phyloP scores from a whole-genome alignment of 352 stramenopile genomes.

The Pythium scleroteichum region DNA sequence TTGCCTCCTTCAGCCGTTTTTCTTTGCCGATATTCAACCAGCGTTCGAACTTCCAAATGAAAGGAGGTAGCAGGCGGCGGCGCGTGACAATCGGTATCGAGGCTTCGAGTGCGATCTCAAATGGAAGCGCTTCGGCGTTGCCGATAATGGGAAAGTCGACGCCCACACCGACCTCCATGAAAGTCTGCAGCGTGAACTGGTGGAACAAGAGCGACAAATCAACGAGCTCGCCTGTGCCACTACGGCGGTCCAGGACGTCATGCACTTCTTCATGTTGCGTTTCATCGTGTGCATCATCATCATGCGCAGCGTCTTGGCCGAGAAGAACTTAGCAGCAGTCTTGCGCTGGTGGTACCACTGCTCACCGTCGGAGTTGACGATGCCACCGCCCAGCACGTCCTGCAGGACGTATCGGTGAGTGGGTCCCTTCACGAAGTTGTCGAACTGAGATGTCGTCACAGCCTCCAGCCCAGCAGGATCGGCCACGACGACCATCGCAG shows the following conservation, averaged over 20 bases:
- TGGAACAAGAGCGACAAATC: constrained; percentile 43
- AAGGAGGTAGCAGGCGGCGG: constrained; percentile 44
- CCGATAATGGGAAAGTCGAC: constrained; percentile 47
- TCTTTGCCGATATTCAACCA: constrained; percentile 49
- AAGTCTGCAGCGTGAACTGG: constrained; percentile 53
- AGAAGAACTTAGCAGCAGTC: constrained; percentile 35
- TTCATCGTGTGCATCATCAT: constrained; percentile 22
- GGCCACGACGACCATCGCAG: constrained; percentile 25
- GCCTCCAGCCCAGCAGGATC: constrained; percentile 29
- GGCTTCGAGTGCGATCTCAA: constrained; percentile 46
- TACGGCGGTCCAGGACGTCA: constrained; percentile 1
- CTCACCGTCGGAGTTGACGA: constrained; percentile 32
- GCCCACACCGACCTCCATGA: constrained; percentile 50
- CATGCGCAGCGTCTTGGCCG: constrained; percentile 25
- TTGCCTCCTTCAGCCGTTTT: constrained; percentile 29
- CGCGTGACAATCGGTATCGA: constrained; percentile 33
- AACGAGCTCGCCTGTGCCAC: not conserved
- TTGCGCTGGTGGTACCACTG: constrained; percentile 38
- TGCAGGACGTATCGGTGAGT: constrained; percentile 18
- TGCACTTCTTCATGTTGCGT: constrained; percentile 8
- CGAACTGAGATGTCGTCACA: constrained; percentile 36
- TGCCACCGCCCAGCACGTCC: constrained; percentile 25
- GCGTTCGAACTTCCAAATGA: constrained; percentile 60
- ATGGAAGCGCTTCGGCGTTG: constrained; percentile 34
- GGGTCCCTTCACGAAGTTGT: constrained; percentile 34